phyloP scores from a whole-genome alignment of 225 moss, liverwort and hornwort genomes.

The Bryoerythrophyllum caledonicum region DNA sequence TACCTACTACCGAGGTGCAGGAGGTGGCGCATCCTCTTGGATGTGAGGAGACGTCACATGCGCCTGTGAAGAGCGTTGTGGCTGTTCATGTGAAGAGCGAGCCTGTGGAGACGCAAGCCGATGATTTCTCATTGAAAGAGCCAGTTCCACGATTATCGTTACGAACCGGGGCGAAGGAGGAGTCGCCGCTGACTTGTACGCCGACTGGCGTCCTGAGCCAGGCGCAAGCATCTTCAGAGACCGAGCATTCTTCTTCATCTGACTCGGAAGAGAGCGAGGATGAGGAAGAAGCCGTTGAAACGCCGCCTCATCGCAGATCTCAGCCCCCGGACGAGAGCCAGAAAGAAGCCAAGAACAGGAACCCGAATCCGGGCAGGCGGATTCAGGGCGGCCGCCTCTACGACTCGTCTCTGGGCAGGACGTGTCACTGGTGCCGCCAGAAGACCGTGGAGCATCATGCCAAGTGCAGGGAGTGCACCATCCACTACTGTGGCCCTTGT shows the following conservation, averaged over 20 bases:
- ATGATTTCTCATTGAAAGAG: not conserved
- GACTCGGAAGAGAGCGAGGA: conserved; percentile 8
- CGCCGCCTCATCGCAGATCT: not conserved
- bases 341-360: conserved; percentile 33
- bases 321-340: conserved; percentile 4
- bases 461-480: conserved; percentile 48
- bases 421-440: conserved; percentile 66
- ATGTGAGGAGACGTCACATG: not conserved
- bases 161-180: not conserved
- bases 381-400: conserved; percentile 49
- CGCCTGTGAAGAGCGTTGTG: not conserved
- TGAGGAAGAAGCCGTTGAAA: not conserved
- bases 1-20: conserved; percentile 1
- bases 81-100: conserved; percentile 47
- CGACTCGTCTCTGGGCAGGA: conserved; percentile 50
- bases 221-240: conserved; percentile 14
- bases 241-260: conserved; percentile 1
- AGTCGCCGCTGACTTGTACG: not conserved
- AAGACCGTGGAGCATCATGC: conserved; percentile 62
- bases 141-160: not conserved
- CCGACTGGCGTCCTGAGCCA: not conserved
- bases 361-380: conserved; percentile 44
- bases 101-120: conserved; percentile 1
- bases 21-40: not conserved
- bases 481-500: conserved; percentile 45